Evolutionary conservation across 495 filamentous ascomycete species (phyloP).

Genomic region (Halenospora varia): DNA sequence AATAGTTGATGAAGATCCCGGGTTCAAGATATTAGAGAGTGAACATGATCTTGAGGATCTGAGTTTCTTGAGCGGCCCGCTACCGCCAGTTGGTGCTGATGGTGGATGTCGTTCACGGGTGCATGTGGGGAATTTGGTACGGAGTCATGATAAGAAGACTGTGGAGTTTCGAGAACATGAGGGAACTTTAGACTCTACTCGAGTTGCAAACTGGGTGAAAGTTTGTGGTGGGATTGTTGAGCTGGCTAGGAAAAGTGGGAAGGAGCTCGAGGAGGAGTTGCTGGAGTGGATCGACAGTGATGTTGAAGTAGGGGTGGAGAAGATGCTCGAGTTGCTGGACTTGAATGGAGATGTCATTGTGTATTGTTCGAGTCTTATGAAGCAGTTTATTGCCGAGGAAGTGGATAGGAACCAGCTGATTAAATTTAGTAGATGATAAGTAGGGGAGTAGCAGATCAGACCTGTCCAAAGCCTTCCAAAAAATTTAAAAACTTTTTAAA

Average conservation of each 20-base stretch:
- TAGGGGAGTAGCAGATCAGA: no score
- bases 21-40: background rate
- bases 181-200: conserved; percentile 28
- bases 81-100: background rate
- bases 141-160: conserved; percentile 8
- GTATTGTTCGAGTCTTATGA: no score
- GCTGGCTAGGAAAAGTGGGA: conserved; percentile 2
- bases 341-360: no score
- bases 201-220: conserved; percentile 27
- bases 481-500: no score
- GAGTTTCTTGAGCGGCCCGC: background rate
- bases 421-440: no score
- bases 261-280: background rate
- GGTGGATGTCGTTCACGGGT: background rate
- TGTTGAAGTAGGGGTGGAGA: no score
- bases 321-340: no score
- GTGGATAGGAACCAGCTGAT: no score
- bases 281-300: background rate
- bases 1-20: no score
- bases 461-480: no score
- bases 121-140: background rate
- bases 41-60: background rate
- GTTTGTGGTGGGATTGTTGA: conserved; percentile 28
- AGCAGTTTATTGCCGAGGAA: no score
- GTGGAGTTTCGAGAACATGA: conserved; percentile 39